Conservation (phyloP, 1,284 basidiomycete species). For the Ceratobasidium sp. region DNA sequence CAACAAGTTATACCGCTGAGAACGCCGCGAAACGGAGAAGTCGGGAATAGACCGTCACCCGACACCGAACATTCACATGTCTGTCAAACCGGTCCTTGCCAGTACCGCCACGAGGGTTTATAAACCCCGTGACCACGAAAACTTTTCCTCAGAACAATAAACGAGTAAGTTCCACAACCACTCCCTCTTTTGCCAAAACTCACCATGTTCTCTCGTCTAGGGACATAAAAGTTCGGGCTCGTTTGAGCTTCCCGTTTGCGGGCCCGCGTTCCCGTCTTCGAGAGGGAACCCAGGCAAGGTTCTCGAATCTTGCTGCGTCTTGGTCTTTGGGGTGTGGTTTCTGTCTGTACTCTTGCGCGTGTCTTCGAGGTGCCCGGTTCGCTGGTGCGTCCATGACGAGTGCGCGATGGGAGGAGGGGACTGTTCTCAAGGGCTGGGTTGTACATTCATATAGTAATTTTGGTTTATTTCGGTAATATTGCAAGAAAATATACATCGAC, state of each 20-base stretch:
- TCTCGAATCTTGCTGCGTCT: slow-evolving; percentile 32
- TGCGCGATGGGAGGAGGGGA: slow-evolving; percentile 24
- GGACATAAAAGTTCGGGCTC: slow-evolving; percentile 89
- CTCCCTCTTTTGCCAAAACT: slow-evolving; percentile 2
- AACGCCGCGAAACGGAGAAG: background rate
- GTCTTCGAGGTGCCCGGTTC: slow-evolving; percentile 32
- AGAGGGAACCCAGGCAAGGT: slow-evolving; percentile 39
- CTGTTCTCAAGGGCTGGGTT: slow-evolving; percentile 13
- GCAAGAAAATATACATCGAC: background rate
- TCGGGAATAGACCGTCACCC: background rate
- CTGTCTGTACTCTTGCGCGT: slow-evolving; percentile 20
- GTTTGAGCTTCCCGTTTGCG: slow-evolving; percentile 45
- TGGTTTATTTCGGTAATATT: background rate
- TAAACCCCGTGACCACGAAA: slow-evolving; percentile 17
- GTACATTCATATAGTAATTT: slow-evolving; percentile 15
- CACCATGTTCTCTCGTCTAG: slow-evolving; percentile 59
- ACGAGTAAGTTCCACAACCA: slow-evolving; percentile 38
- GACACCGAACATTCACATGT: slow-evolving; percentile 25
- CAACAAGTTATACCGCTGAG: slow-evolving; percentile 1
- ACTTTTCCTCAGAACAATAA: slow-evolving; percentile 47
- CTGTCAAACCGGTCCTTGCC: background rate
- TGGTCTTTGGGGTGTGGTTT: slow-evolving; percentile 38
- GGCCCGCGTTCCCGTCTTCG: slow-evolving; percentile 45
- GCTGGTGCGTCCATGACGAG: slow-evolving; percentile 40
- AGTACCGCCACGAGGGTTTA: slow-evolving; percentile 17